Conservation (phyloP, 441 rosid genomes). For the Bruguiera hainesii region DNA sequence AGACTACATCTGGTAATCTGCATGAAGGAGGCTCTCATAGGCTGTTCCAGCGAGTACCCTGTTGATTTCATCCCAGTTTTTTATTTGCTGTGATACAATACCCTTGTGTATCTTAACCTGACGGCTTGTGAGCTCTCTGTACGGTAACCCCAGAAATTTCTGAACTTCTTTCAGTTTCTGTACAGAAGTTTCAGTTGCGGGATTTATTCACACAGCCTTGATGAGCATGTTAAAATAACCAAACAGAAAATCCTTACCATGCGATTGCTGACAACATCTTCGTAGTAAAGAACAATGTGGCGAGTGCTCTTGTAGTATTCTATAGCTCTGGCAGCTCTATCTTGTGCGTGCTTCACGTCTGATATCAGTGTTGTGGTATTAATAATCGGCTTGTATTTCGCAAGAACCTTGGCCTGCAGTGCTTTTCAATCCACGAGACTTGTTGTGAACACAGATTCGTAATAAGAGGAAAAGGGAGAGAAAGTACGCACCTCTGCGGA, state of each 20-base stretch:
- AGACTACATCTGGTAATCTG: not conserved
- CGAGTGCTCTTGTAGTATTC: constrained; percentile 43
- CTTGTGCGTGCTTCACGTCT: constrained; percentile 39
- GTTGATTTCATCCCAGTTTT: constrained; percentile 34
- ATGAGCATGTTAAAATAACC: too few relatives aligned
- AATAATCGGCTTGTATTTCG: constrained; percentile 42
- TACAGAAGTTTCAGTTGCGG: not conserved
- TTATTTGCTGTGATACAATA: constrained; percentile 24
- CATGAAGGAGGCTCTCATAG: not conserved
- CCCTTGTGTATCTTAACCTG: constrained; percentile 49
- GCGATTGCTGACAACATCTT: constrained; percentile 41
- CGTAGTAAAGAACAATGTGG: constrained; percentile 47
- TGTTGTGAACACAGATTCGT: not conserved
- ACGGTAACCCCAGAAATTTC: constrained; percentile 17
- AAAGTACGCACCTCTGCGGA: constrained; percentile 30
- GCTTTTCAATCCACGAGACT: not conserved
- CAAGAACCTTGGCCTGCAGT: constrained; percentile 46
- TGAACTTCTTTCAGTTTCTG: constrained; percentile 44
- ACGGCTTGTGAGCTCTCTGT: constrained; percentile 35
- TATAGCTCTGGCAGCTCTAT: constrained; percentile 28
- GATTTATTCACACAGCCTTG: not conserved
- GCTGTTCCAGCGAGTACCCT: constrained; percentile 4
- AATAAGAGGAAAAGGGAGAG: not conserved
- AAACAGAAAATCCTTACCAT: constrained; percentile 31
- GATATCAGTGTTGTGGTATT: constrained; percentile 34